A percentile compares a stretch with the other conserved stretches of the same genome.
Conservation (phyloP, 2,329 filamentous ascomycete genomes). For the Samsoniella hepiali region DNA sequence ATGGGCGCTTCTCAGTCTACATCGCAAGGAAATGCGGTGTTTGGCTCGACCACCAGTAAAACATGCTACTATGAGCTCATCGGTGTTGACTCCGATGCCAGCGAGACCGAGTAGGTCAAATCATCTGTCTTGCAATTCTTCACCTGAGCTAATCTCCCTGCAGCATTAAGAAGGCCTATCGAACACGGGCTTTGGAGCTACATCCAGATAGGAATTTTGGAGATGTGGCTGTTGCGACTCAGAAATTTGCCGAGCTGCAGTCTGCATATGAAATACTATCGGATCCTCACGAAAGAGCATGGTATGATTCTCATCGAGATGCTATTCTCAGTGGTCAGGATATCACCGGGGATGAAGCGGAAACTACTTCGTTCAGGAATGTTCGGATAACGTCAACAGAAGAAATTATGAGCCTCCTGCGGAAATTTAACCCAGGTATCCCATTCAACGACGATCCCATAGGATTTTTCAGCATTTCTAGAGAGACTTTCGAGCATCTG, state of each 20-base stretch:
- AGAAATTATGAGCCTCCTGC: constrained; percentile 74
- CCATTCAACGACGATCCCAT: constrained; percentile 75
- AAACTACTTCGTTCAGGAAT: constrained; percentile 62
- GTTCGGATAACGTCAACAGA: constrained; percentile 74
- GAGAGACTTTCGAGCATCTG: constrained; percentile 74
- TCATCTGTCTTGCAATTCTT: neutral
- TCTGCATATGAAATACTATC: constrained; percentile 94
- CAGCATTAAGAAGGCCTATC: constrained; percentile 91
- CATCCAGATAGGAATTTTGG: constrained; percentile 93
- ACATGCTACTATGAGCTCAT: constrained; percentile 86
- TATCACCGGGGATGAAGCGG: constrained; percentile 39
- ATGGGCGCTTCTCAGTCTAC: constrained; percentile 60
- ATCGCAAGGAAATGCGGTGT: constrained; percentile 30
- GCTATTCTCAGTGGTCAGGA: constrained; percentile 72
- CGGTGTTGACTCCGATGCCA: constrained; percentile 66
- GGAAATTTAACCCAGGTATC: constrained; percentile 73
- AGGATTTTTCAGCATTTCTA: constrained; percentile 81
- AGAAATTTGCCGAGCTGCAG: constrained; percentile 85
- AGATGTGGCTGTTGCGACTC: constrained; percentile 78
- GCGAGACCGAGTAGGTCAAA: constrained; percentile 71
- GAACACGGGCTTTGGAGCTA: constrained; percentile 83
- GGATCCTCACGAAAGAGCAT: constrained; percentile 90
- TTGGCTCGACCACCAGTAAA: constrained; percentile 47
- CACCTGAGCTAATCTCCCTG: neutral
- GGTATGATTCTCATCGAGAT: constrained; percentile 94